Evolutionary conservation across 1,139 yeast species (phyloP), one percentile per base, ranked within the genome.

Genomic region (Geotrichum phurueaensis): DNA sequence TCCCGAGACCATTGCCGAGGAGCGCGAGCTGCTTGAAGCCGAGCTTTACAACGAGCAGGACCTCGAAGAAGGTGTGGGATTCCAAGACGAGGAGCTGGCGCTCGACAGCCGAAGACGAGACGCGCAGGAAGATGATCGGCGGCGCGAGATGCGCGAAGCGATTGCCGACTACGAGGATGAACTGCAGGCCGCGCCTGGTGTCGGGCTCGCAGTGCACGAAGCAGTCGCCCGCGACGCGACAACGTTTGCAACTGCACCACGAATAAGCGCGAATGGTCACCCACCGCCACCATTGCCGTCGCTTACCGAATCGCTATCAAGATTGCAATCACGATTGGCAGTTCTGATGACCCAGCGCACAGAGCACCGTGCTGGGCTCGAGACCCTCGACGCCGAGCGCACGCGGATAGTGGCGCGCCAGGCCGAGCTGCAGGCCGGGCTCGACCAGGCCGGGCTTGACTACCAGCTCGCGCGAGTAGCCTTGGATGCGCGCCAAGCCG

Each of bases 121-220:
- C 2, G 52, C 67, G 6, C 75, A 73, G 51, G 67, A 66, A 43
- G 65, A 67, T 43, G 54, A 67, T 51, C 64, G 68, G n/a, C 66
- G 73, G 20, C 69, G 73, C 60, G 81, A 78, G 52, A 79, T 80
- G 51, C 75, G 75, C 54, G 74, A 71, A 36, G 79, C 80, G 0
- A 65, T 78, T 3, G 71, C 72, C 45, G 73, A 72, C 10, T 53
- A 53, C 20, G 55, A 53, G 39, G 13, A 47, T 10, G 55, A 53
- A 36, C n/a, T 53, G 29, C 49, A 39, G 22, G 13, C 31, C 18
- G 45, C 7, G 18, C 45, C 45, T 15, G 18, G 45, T 3, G 45
- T 15, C 18, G 18, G 20, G 29, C 29, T 25, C 20, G 7, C n/a
- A 18, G 18, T 39, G 20, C 20, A 15, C 15, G 20, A 13, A 18